phyloP scores from a whole-genome alignment of 805 yeast genomes.

The Candida boidinii region DNA sequence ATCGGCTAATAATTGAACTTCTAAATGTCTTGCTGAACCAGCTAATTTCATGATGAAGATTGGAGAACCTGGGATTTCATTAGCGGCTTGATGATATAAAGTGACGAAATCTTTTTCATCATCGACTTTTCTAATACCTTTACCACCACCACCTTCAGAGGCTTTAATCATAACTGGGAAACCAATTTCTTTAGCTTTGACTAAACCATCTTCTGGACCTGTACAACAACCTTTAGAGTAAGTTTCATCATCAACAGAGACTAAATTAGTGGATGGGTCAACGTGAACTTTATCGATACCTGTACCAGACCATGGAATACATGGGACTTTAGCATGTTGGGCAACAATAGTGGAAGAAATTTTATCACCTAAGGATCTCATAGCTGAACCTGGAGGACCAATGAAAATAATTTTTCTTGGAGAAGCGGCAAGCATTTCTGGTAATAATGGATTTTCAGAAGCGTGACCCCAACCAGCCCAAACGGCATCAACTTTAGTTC shows the following conservation, averaged over 20 bases:
- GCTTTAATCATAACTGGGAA: conserved; percentile 99
- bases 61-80: conserved; percentile 98
- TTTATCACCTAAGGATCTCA: conserved; percentile 99
- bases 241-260: conserved; percentile 77
- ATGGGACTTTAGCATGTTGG: conserved; percentile 96
- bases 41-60: conserved; percentile 97
- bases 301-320: conserved; percentile 99
- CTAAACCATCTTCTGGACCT: conserved; percentile 82
- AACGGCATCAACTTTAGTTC: conserved; percentile 94
- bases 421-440: conserved; percentile 90
- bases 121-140: conserved; percentile 97
- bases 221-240: conserved; percentile 85
- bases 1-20: conserved; percentile 95
- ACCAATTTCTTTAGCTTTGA: conserved; percentile 79
- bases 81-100: conserved; percentile 86
- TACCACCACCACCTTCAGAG: conserved; percentile 99
- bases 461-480: conserved; percentile 99
- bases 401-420: conserved; percentile 85
- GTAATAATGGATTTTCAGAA: conserved; percentile 93
- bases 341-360: conserved; percentile 98
- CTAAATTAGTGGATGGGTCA: conserved; percentile 65
- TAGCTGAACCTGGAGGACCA: conserved; percentile 99
- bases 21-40: conserved; percentile 95
- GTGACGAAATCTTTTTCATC: conserved; percentile 67
- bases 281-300: conserved; percentile 79